Evolutionary conservation across 495 filamentous ascomycete species (phyloP).

Genomic region (Neurospora sp.): DNA sequence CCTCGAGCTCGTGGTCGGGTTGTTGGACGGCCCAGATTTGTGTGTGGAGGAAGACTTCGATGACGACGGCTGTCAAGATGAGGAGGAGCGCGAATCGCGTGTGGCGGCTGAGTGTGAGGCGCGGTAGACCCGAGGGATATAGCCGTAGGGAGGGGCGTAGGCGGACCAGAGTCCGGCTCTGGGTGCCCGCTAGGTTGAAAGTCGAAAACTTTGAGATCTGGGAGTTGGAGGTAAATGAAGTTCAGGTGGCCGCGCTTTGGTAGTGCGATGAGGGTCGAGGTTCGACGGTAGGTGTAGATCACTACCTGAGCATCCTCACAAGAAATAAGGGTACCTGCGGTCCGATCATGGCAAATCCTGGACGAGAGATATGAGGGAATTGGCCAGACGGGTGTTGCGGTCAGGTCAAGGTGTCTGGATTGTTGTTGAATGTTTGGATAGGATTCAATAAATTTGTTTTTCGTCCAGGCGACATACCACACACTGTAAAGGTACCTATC

Average conservation of each 20-base stretch:
- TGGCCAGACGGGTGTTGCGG: background rate
- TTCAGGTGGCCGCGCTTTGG: background rate
- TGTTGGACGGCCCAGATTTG: slow-evolving; percentile 18
- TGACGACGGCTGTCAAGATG: slow-evolving; percentile 9
- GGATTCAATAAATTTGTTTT: background rate
- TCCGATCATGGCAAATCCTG: background rate
- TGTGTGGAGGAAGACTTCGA: slow-evolving; percentile 24
- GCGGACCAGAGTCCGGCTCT: background rate
- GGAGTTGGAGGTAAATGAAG: background rate
- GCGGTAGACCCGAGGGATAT: background rate
- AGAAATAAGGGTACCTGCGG: background rate
- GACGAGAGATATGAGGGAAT: background rate
- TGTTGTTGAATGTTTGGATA: background rate
- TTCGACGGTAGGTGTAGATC: background rate
- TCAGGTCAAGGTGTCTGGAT: background rate
- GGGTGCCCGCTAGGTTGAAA: background rate
- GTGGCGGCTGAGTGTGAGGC: background rate
- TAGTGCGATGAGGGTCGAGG: background rate
- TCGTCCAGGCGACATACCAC: background rate
- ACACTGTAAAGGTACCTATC: background rate
- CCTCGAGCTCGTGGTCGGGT: slow-evolving; percentile 28
- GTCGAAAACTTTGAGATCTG: background rate
- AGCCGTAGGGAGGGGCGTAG: background rate
- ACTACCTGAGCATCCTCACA: background rate
- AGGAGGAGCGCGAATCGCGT: slow-evolving; percentile 5